These are phyloP conservation scores for Tillandsia fasciculata DNA, from an alignment of 176 grass and related monocot species.

Conservation along the genomic window DNA sequence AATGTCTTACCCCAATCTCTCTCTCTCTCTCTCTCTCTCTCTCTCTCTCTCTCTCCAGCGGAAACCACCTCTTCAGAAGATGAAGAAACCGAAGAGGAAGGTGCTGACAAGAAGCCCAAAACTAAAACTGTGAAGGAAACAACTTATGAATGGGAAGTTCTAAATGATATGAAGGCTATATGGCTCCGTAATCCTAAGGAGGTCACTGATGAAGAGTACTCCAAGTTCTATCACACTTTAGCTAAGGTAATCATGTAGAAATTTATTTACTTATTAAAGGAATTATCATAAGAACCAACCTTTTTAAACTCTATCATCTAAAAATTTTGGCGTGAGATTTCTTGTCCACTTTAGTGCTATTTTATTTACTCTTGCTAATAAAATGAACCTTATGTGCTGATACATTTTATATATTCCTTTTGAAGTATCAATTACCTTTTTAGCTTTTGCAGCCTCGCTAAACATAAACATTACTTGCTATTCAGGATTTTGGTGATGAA, in stretches of 20 bases:
- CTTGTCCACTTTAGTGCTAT: not conserved
- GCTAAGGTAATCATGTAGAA: conserved; percentile 49
- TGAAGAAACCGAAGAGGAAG: conserved; percentile 70
- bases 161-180: conserved; percentile 96
- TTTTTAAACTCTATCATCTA: not conserved
- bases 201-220: conserved; percentile 89
- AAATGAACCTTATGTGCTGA: not conserved
- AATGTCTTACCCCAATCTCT: not conserved
- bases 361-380: not conserved
- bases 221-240: conserved; percentile 91
- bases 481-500: conserved; percentile 77
- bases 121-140: conserved; percentile 91
- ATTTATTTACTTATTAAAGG: not conserved
- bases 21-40: not conserved
- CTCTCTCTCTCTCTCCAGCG: conserved; percentile 24
- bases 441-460: conserved; percentile 1
- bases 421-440: not conserved
- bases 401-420: not conserved
- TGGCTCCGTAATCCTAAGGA: conserved; percentile 94
- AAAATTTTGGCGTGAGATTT: not conserved
- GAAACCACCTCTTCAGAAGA: conserved; percentile 46
- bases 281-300: not conserved
- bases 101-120: conserved; percentile 79
- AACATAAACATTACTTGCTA: not conserved
- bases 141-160: conserved; percentile 70